Evolutionary conservation across 1,284 basidiomycete species (phyloP), one percentile per base, ranked within the genome.

Genomic region (Cystobasidiaceae sp.): DNA sequence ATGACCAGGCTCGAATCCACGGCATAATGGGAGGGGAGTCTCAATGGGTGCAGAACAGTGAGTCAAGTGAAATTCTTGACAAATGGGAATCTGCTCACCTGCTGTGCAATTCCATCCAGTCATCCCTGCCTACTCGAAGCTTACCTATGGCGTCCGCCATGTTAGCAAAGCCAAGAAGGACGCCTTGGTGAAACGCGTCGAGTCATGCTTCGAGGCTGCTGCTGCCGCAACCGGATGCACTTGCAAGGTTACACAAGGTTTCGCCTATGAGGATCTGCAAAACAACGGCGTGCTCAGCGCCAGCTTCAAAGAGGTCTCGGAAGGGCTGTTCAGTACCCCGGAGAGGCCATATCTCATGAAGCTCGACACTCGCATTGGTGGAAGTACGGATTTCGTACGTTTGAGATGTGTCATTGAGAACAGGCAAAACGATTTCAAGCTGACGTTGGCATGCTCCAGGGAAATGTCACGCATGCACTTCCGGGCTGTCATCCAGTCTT

Each of bases 1-100:
- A 81, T 68, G 83, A 84, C 0, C 81, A 80, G 0, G 79, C 83
- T 69, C 83, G 85, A 25, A 78, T 88, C 3, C 84, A 87, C 68
- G 87, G 86, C 4, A 79, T 87, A 30, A 78, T 80, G 66, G 64
- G 72, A 43, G 78, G 77, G 1, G 37, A 68, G n/a, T 11, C 37
- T n/a, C 37, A 39, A 11, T 39, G 37, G 37, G 37, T 39, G 37
- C 37, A 39, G 37, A 39, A 39, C 37, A 39, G 37, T 39, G n/a
- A 39, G 37, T 39, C n/a, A 39, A 39, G 37, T 39, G 11, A n/a
- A 39, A 11, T 11, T 39, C n/a, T 39, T 11, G n/a, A n/a, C n/a
- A n/a, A 39, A 11, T 39, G n/a, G 37, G n/a, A n/a, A 39, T 39
- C 37, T n/a, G n/a, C 11, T 11, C n/a, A 11, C n/a, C 11, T n/a